Base-by-base conservation (phyloP, 352 stramenopile genomes). In the Pythium phragmitis region DNA sequence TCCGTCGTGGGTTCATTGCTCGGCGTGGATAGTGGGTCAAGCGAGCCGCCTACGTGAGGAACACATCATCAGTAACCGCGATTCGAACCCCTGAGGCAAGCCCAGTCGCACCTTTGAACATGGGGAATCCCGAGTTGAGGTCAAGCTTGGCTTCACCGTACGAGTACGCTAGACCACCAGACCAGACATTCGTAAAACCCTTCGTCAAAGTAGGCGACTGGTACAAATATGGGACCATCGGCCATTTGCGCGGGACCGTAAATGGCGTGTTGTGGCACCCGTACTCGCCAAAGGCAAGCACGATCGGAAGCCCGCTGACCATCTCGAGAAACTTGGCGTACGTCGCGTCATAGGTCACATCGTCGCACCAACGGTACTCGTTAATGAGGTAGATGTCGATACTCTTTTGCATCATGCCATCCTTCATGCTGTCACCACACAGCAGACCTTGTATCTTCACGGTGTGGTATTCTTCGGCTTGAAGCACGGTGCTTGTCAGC, bases 311-410 rank as follows among this genome's bases (percentile, higher is more conserved):
- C 14, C 87, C 87, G 46, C 89, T 72, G 1, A 81, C 83, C 63
- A 94, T 77, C 28, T 80, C 68, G 39, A 92, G 80, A 54, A 92
- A 87, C 19, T 75, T 81, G 56, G 86, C 69, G 72, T 92, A 95
- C 4, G 84, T 81, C 54, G 87, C 73, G 0, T 72, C 73, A 34
- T 90, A 95, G 16, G 77, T 87, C 42, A 73, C 88, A 33, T 76
- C 73, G 6, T 79, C 72, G 52, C 87, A 96, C 83, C 84, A 96
- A 68, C 87, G 87, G 67, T 96, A 96, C 63, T 94, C 85, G 68
- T 96, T 96, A 61, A 96, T 91, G 30, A 96, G 61, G 63, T 92
- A 94, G 21, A 96, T 94, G 65, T 96, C 87, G 43, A 96, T 93
- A 73, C 82, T 92, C 63, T 88, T 78, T 45, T 73, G 14, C 83